Conservation (phyloP, 768 basidiomycete species). For the Cystobasidium onofrii region DNA sequence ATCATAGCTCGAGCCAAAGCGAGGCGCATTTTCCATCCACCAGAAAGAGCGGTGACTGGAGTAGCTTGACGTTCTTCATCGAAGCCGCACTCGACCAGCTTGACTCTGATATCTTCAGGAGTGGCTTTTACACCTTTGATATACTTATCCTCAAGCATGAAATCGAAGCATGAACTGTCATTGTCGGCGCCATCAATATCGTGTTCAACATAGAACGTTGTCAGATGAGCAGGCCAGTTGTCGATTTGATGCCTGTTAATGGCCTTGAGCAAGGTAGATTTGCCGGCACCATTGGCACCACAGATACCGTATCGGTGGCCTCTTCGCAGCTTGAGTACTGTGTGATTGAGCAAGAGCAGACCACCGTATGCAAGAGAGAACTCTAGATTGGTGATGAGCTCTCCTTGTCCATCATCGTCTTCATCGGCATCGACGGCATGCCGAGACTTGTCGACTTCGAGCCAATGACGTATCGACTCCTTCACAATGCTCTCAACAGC, state of each 20-base stretch:
- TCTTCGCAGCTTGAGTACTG: conserved; percentile 74
- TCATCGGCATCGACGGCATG: conserved; percentile 47
- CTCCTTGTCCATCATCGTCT: conserved; percentile 62
- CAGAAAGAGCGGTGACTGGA: conserved; percentile 78
- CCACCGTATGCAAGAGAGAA: conserved; percentile 96
- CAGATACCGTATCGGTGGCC: conserved; percentile 84
- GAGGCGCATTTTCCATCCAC: conserved; percentile 98
- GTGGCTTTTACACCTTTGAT: conserved; percentile 82
- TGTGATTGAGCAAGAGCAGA: conserved; percentile 85
- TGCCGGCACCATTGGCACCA: conserved; percentile 91
- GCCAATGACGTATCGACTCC: conserved; percentile 62
- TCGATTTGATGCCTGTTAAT: conserved; percentile 85
- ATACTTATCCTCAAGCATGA: conserved; percentile 53
- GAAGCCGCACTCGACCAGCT: conserved; percentile 82
- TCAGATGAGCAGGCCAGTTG: conserved; percentile 80
- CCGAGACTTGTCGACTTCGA: conserved; percentile 59
- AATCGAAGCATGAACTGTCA: conserved; percentile 41
- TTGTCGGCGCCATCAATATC: conserved; percentile 52
- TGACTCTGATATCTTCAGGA: conserved; percentile 67
- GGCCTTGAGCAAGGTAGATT: conserved; percentile 91
- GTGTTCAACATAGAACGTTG: conserved; percentile 95
- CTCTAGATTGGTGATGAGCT: conserved; percentile 79
- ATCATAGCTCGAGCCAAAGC: conserved; percentile 94
- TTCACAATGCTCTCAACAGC: conserved; percentile 51
- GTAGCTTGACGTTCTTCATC: conserved; percentile 76